These are phyloP conservation scores for Scheffersomyces insectosa DNA, from an alignment of 1,139 yeast genomes.

Conservation along the genomic window DNA sequence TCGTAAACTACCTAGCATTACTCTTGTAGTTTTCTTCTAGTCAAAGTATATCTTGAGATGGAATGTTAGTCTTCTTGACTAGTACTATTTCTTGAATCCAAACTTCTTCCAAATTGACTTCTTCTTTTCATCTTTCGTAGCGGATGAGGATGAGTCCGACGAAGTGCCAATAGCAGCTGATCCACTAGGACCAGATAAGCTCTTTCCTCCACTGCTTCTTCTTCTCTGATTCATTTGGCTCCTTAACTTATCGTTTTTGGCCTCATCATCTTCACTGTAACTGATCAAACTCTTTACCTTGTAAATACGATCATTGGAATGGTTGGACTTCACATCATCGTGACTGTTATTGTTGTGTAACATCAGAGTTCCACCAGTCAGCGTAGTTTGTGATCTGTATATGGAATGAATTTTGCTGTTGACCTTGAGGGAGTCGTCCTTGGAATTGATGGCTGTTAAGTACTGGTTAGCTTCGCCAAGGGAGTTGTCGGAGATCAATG, in stretches of 20 bases:
- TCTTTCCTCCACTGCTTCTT: conserved; percentile 2
- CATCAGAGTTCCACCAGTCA: background rate
- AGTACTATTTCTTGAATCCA: conserved; percentile 27
- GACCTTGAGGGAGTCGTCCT: conserved; percentile 22
- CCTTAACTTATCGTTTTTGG: conserved; percentile 24
- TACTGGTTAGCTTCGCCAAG: conserved; percentile 26
- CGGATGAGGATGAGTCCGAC: background rate
- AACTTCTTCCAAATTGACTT: conserved; percentile 33
- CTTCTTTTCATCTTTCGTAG: conserved; percentile 19
- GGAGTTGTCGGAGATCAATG: conserved; percentile 32
- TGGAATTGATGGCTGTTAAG: conserved; percentile 19
- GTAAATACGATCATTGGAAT: conserved; percentile 25
- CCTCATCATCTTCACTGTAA: conserved; percentile 27
- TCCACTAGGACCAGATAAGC: background rate
- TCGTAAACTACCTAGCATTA: background rate
- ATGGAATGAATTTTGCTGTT: conserved; percentile 35
- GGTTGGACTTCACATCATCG: background rate
- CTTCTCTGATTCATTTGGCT: conserved; percentile 16
- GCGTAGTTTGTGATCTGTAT: conserved; percentile 25
- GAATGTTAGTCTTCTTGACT: too few relatives aligned
- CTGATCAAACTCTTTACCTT: conserved; percentile 41
- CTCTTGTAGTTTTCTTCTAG: background rate
- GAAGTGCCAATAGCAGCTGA: background rate
- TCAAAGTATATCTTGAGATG: too few relatives aligned
- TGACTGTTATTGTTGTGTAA: background rate